These are phyloP conservation scores for Aspergillus brunneoviolaceus DNA, from an alignment of 2,329 filamentous ascomycete species.

Conservation along the genomic window DNA sequence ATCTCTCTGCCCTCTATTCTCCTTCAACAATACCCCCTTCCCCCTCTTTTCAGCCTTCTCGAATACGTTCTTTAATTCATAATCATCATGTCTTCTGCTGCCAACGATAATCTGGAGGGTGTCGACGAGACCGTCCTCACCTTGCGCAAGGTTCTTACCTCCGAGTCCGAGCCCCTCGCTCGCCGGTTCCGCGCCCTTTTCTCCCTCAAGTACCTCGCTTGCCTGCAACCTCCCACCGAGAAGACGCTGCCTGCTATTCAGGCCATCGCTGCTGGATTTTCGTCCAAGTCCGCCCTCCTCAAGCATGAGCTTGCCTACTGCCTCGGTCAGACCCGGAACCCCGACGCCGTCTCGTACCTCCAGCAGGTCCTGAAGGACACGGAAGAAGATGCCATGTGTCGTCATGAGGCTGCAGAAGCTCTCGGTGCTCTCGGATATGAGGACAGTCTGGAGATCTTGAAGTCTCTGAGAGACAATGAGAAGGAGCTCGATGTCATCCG, in stretches of 20 bases:
- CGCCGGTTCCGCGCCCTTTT: conserved; percentile 94
- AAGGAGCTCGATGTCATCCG: conserved; percentile 78
- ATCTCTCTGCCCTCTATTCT: conserved; percentile 2
- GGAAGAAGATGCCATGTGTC: conserved; percentile 88
- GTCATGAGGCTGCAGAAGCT: conserved; percentile 95
- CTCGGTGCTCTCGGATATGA: conserved; percentile 80
- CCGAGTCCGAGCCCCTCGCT: conserved; percentile 78
- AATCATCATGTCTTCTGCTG: conserved; percentile 33
- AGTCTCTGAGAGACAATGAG: conserved; percentile 69
- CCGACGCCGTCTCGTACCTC: conserved; percentile 70
- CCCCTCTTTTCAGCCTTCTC: neutral
- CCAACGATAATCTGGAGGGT: conserved; percentile 25
- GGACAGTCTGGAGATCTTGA: conserved; percentile 71
- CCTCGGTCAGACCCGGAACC: conserved; percentile 83
- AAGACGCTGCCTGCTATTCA: conserved; percentile 64
- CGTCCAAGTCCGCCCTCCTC: conserved; percentile 80
- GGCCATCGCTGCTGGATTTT: conserved; percentile 85
- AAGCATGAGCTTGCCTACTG: conserved; percentile 99
- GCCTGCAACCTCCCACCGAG: conserved; percentile 57
- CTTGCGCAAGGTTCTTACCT: conserved; percentile 70
- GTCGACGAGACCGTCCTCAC: conserved; percentile 42
- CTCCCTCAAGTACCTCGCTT: conserved; percentile 91
- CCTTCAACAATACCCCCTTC: neutral
- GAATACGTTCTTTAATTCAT: neutral
- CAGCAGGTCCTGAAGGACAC: conserved; percentile 72